Conservation (phyloP, 2,329 filamentous ascomycete genomes). For the Paecilomyces fulvus region DNA sequence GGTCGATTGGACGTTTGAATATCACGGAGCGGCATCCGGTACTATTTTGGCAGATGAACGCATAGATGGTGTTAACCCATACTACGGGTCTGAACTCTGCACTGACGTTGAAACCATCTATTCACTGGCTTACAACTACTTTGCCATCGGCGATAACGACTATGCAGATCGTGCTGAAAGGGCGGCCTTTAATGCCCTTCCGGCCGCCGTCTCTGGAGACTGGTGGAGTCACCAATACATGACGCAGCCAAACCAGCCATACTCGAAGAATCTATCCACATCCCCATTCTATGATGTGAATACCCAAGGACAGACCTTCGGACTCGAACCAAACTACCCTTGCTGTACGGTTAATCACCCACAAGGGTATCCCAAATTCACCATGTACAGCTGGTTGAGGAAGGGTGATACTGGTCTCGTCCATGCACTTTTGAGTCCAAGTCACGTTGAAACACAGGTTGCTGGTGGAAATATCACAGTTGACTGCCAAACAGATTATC, state of each 20-base stretch:
- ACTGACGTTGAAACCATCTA: slow-evolving; percentile 46
- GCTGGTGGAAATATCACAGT: slow-evolving; percentile 33
- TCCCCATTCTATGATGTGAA: slow-evolving; percentile 45
- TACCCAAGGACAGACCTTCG: slow-evolving; percentile 39
- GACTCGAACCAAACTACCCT: slow-evolving; percentile 43
- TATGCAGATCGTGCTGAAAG: slow-evolving; percentile 47
- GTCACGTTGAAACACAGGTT: slow-evolving; percentile 31
- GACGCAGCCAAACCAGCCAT: slow-evolving; percentile 46
- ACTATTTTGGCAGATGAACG: slow-evolving; percentile 45
- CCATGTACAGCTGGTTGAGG: slow-evolving; percentile 40
- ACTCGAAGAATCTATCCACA: slow-evolving; percentile 33
- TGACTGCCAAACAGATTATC: slow-evolving; percentile 43
- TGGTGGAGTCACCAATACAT: slow-evolving; percentile 53
- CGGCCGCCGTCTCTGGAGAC: slow-evolving; percentile 43
- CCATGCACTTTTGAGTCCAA: slow-evolving; percentile 44
- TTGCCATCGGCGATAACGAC: slow-evolving; percentile 36
- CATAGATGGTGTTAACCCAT: slow-evolving; percentile 36
- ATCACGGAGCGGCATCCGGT: slow-evolving; percentile 42
- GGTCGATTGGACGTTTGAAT: slow-evolving; percentile 39
- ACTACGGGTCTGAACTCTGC: slow-evolving; percentile 42
- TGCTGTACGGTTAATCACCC: slow-evolving; percentile 54
- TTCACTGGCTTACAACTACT: slow-evolving; percentile 45
- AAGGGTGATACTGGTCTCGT: slow-evolving; percentile 38
- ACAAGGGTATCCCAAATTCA: slow-evolving; percentile 50
- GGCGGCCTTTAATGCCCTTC: slow-evolving; percentile 48